phyloP scores from a whole-genome alignment of 2,329 filamentous ascomycete species.

The Pseudopithomyces chartarum region DNA sequence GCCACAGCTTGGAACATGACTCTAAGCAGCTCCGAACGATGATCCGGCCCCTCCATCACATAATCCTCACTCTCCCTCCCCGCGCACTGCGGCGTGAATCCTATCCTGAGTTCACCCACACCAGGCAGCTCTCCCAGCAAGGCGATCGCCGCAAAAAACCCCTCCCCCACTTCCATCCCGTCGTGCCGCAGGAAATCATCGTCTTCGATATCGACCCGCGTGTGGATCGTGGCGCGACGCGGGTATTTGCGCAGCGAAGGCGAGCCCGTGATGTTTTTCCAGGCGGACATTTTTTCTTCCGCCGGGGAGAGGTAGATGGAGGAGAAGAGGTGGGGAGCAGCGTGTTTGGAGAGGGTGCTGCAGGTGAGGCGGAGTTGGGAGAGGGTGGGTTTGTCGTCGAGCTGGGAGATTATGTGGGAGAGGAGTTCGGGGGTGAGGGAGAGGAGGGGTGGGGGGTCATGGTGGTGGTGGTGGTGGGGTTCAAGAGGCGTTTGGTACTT shows the following conservation, averaged over 20 bases:
- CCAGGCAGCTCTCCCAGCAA: neutral
- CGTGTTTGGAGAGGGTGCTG: neutral
- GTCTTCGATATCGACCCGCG: neutral
- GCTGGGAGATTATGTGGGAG: no score
- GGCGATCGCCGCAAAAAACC: neutral
- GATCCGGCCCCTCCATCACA: neutral
- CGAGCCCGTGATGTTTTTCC: constrained; percentile 10
- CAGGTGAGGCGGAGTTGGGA: neutral
- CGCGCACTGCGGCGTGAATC: constrained; percentile 6
- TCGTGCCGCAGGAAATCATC: neutral
- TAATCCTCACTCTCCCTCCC: neutral
- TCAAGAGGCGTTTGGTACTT: no score
- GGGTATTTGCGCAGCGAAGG: constrained; percentile 3
- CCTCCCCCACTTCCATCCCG: neutral
- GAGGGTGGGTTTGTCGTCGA: no score
- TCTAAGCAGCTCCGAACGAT: constrained; percentile 1
- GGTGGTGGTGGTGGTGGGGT: no score
- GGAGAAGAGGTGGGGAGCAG: constrained; percentile 2
- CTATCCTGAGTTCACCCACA: neutral
- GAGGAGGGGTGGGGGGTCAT: no score
- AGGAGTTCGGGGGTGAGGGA: no score
- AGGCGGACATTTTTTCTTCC: constrained; percentile 19
- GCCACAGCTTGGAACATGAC: constrained; percentile 6
- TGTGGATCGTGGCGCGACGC: constrained; percentile 12
- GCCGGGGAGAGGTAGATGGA: neutral